A percentile compares a stretch with the other conserved stretches of the same genome.
These are phyloP conservation scores for Globisporangium ultimum DNA, from an alignment of 352 stramenopile genomes.

Conservation along the genomic window DNA sequence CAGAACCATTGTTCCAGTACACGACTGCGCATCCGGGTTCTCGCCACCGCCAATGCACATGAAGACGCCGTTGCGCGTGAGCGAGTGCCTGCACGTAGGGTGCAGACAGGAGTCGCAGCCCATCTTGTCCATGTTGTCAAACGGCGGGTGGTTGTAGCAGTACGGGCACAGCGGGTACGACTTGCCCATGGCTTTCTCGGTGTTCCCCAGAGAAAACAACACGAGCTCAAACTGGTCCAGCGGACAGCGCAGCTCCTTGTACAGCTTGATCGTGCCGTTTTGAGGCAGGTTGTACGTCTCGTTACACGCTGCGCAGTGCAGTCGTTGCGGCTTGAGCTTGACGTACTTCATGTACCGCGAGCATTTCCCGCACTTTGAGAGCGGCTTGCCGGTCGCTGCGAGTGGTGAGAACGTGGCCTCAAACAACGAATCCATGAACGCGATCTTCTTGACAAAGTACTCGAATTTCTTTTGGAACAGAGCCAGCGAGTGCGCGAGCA, in stretches of 20 bases:
- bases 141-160: conserved; percentile 50
- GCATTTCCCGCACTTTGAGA: conserved; percentile 56
- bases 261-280: conserved; percentile 34
- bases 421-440: conserved; percentile 62
- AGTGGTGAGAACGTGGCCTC: conserved; percentile 56
- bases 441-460: conserved; percentile 54
- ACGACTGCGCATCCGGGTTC: conserved; percentile 14
- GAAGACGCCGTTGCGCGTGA: conserved; percentile 40
- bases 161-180: conserved; percentile 45
- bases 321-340: conserved; percentile 31
- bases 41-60: conserved; percentile 22
- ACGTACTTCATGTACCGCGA: conserved; percentile 57
- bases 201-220: conserved; percentile 48
- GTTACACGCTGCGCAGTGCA: conserved; percentile 47
- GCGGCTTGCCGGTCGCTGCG: conserved; percentile 33
- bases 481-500: conserved; percentile 34
- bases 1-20: conserved; percentile 37
- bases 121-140: conserved; percentile 29
- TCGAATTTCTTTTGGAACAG: conserved; percentile 49
- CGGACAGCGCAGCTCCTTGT: conserved; percentile 44
- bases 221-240: conserved; percentile 56
- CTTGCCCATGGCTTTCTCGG: conserved; percentile 35
- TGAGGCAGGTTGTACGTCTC: conserved; percentile 36
- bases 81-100: conserved; percentile 38
- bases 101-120: conserved; percentile 44